Conservation (phyloP, 2,329 filamentous ascomycete species). For the Pseudohalonectria lignicola region DNA sequence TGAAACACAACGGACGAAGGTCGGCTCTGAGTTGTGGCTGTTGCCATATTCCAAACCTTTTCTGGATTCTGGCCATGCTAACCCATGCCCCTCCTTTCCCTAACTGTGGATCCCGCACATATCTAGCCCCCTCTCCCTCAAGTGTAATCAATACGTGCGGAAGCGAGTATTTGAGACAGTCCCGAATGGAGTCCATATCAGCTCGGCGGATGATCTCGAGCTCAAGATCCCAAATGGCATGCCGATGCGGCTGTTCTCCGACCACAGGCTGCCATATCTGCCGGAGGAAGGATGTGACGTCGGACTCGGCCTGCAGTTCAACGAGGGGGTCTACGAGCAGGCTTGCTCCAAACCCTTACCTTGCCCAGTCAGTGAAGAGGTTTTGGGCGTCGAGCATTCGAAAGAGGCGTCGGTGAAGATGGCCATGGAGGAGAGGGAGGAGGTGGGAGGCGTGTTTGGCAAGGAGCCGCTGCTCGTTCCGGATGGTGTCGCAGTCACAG, state of each 20-base stretch:
- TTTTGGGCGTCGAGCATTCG: conserved; percentile 3
- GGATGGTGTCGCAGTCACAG: conserved; percentile 42
- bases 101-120: background rate
- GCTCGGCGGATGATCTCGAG: background rate
- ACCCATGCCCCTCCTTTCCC: too few species aligned
- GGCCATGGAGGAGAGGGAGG: conserved; percentile 19
- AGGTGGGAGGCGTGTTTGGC: conserved; percentile 19
- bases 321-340: conserved; percentile 2
- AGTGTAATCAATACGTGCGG: background rate
- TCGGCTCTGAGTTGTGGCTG: background rate
- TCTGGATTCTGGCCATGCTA: background rate
- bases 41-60: background rate
- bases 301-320: conserved; percentile 1
- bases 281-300: conserved; percentile 6
- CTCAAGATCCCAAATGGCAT: background rate
- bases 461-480: conserved; percentile 32
- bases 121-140: conserved; percentile 5
- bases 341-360: conserved; percentile 10
- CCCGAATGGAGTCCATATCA: background rate
- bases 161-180: background rate
- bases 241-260: background rate
- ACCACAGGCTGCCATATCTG: conserved; percentile 4
- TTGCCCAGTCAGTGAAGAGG: conserved; percentile 7
- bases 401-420: conserved; percentile 2
- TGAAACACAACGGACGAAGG: background rate